Evolutionary conservation across 768 basidiomycete genomes (phyloP).

Genomic region (Tulasnella sp.): DNA sequence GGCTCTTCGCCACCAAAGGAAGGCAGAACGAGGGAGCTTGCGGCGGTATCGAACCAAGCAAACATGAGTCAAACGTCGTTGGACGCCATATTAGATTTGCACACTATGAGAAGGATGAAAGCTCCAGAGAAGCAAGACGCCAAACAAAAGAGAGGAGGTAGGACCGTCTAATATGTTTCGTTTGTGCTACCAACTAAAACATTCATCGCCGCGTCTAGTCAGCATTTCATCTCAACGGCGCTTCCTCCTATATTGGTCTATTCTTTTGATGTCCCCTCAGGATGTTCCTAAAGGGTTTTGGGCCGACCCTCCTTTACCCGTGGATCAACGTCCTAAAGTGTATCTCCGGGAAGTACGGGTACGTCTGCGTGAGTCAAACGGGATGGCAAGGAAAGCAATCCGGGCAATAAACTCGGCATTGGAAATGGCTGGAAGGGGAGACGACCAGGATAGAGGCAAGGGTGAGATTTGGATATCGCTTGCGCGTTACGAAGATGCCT

Average conservation of each 20-base stretch:
- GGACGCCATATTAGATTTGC: conserved; percentile 54
- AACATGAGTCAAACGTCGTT: conserved; percentile 30
- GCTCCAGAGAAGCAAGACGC: conserved; percentile 36
- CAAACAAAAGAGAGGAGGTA: conserved; percentile 10
- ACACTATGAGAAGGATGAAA: conserved; percentile 74
- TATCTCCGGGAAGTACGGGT: conserved; percentile 60
- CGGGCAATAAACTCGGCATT: conserved; percentile 55
- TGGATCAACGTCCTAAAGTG: conserved; percentile 49
- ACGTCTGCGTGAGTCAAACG: conserved; percentile 61
- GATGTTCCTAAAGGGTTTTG: conserved; percentile 59
- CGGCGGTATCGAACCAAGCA: conserved; percentile 8
- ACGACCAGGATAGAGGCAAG: conserved; percentile 41
- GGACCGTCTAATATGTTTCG: background rate
- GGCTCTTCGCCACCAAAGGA: background rate
- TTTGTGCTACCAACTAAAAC: background rate
- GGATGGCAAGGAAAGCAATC: conserved; percentile 56
- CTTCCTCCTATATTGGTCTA: conserved; percentile 78
- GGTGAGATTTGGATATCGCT: conserved; percentile 70
- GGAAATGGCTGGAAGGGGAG: conserved; percentile 21
- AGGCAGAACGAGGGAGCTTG: background rate
- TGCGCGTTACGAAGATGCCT: conserved; percentile 75
- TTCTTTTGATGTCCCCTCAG: conserved; percentile 53
- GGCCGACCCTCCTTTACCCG: conserved; percentile 41
- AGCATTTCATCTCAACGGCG: conserved; percentile 82
- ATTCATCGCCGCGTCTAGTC: conserved; percentile 54